Evolutionary conservation across 768 basidiomycete genomes (phyloP).

Genomic region (Lactarius tabidus): DNA sequence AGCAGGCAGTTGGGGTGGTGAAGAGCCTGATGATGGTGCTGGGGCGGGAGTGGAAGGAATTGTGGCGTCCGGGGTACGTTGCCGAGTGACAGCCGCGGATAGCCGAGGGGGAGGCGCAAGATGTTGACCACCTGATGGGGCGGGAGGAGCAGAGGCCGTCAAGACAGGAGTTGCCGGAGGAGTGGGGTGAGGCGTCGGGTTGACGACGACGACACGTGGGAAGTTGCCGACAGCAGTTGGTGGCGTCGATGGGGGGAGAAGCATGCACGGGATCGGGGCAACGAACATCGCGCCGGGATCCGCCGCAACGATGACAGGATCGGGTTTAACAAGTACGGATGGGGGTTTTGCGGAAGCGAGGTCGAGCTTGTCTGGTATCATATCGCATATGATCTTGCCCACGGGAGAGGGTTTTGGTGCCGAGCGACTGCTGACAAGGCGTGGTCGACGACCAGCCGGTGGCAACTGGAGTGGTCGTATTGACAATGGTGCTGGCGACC

Average conservation of each 20-base stretch:
- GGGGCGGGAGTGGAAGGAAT: conserved; percentile 26
- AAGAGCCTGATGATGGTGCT: conserved; percentile 31
- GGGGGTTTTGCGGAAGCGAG: conserved; percentile 28
- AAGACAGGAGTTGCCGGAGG: conserved; percentile 63
- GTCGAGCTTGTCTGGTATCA: conserved; percentile 45
- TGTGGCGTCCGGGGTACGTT: conserved; percentile 16
- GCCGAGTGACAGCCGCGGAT: conserved; percentile 23
- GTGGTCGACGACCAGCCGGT: not conserved
- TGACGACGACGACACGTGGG: conserved; percentile 63
- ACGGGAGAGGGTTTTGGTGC: conserved; percentile 33
- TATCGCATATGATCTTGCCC: conserved; percentile 54
- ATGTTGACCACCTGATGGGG: conserved; percentile 32
- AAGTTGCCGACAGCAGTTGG: conserved; percentile 33
- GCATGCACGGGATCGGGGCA: conserved; percentile 28
- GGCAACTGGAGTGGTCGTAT: not conserved
- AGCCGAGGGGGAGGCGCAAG: conserved; percentile 31
- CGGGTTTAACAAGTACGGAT: conserved; percentile 21
- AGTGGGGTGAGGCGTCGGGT: conserved; percentile 75
- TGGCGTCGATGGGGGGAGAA: conserved; percentile 26
- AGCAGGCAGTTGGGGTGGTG: conserved; percentile 41
- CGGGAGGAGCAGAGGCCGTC: conserved; percentile 28
- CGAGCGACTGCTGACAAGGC: conserved; percentile 7
- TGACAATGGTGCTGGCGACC: not conserved
- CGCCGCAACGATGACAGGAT: conserved; percentile 22
- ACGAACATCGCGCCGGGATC: conserved; percentile 26